Evolutionary conservation across 805 yeast species (phyloP).

Genomic region (Crinitomyces ghanaensis): DNA sequence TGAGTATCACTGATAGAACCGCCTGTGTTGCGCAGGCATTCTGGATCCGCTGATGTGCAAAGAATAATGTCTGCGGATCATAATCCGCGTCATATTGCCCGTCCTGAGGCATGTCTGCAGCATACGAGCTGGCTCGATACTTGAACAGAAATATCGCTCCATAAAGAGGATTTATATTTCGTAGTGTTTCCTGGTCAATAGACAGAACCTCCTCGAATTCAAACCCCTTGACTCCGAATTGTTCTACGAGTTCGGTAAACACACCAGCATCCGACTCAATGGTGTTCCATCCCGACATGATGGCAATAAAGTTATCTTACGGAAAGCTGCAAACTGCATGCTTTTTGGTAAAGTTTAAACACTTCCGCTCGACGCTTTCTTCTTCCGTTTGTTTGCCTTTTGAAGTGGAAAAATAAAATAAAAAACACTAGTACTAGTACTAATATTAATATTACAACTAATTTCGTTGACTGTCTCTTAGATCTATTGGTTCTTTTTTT

Average conservation of each 20-base stretch:
- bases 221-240: conserved; percentile 39
- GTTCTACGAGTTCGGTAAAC: conserved; percentile 50
- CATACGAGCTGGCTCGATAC: conserved; percentile 33
- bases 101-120: conserved; percentile 26
- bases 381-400: too few relatives aligned
- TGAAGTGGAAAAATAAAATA: too few relatives aligned
- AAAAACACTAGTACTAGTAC: too few relatives aligned
- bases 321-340: too few relatives aligned
- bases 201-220: conserved; percentile 49
- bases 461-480: too few relatives aligned
- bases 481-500: not conserved
- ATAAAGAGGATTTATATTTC: conserved; percentile 31
- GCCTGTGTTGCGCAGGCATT: conserved; percentile 73
- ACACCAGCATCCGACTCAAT: conserved; percentile 60
- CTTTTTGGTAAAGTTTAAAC: too few relatives aligned
- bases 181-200: conserved; percentile 33
- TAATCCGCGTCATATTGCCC: conserved; percentile 31
- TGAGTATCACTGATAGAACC: conserved; percentile 44
- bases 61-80: conserved; percentile 33
- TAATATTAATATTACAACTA: too few relatives aligned
- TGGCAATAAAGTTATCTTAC: too few relatives aligned
- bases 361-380: too few relatives aligned
- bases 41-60: conserved; percentile 52
- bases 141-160: conserved; percentile 57
- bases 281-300: conserved; percentile 42